Evolutionary conservation across 1,284 basidiomycete genomes (phyloP).

Genomic region (Mycena citricolor): DNA sequence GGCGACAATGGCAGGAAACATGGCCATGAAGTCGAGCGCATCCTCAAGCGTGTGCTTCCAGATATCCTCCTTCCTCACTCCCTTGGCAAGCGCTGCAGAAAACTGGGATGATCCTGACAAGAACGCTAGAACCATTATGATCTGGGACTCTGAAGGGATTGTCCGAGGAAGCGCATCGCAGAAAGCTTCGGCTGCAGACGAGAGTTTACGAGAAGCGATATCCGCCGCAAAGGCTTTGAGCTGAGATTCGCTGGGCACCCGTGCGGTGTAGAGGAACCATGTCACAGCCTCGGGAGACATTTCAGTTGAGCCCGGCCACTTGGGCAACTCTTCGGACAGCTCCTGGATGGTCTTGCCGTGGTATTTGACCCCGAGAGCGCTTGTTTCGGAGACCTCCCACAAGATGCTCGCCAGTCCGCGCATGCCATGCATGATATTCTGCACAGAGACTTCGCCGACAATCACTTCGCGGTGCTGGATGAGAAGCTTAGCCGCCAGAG

Average conservation of each 20-base stretch:
- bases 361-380: slow-evolving; percentile 93
- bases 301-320: slow-evolving; percentile 84
- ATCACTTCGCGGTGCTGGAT: slow-evolving; percentile 1
- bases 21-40: slow-evolving; percentile 3
- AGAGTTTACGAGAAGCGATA: slow-evolving; percentile 87
- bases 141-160: slow-evolving; percentile 1
- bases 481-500: slow-evolving; percentile 6
- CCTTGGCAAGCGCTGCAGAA: slow-evolving; percentile 1
- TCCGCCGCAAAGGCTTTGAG: slow-evolving; percentile 82
- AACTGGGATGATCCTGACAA: slow-evolving; percentile 3
- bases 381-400: slow-evolving; percentile 95
- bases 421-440: slow-evolving; percentile 59
- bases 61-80: background rate
- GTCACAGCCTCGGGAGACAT: slow-evolving; percentile 93
- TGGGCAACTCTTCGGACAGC: slow-evolving; percentile 81
- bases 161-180: background rate
- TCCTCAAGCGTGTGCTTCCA: slow-evolving; percentile 8
- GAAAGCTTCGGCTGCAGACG: slow-evolving; percentile 31
- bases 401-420: slow-evolving; percentile 83
- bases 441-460: slow-evolving; percentile 5
- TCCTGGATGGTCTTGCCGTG: slow-evolving; percentile 90
- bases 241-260: slow-evolving; percentile 86
- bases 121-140: slow-evolving; percentile 7
- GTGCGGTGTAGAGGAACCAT: slow-evolving; percentile 92
- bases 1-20: slow-evolving; percentile 4